Base-by-base conservation (phyloP, 2,329 filamentous ascomycete genomes). In the Pseudopyrenochaeta lycopersici region DNA sequence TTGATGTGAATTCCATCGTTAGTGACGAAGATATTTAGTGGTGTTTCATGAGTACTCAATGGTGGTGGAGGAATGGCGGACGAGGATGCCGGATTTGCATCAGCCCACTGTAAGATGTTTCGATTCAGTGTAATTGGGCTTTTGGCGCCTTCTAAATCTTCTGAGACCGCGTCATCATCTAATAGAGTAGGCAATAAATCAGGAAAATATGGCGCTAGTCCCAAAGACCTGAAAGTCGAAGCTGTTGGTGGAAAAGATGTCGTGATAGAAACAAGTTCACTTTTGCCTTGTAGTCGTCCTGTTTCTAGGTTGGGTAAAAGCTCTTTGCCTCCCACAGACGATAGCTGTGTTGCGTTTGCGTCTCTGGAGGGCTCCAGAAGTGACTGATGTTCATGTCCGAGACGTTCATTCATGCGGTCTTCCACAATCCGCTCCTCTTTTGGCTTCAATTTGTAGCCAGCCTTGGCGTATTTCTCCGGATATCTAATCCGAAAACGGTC, bases 401-500 rank as follows among this genome's bases (percentile, higher is more conserved):
- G 62, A 15, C 57, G 56, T 38, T 57, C 63, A 30, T 56, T 63
- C 32, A 59, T 70, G 36, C 15, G 40, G 20, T 65, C 65, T 40
- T 59, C 57, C 1, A 63, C 32, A 18, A 49, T 50, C 15, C 46
- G 41, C 49, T 71, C 63, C 17, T 70, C 55, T 39, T 75, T 72
- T 5, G 65, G 52, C 45, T 76, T 74, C 27, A 76, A 62, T 44
- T 77, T 78, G 42, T 77, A 75, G 5, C 81, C 81, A n/a, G 78
- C 77, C 46, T 77, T 73, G 11, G 78, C 78, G 64, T 87, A 88
- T 15, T 81, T 77, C 27, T 85, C 79, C 0, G 85, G 84, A 60
- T 82, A 88, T 29, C 81, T 80, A 7, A 84, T 86, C 14, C 86
- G 79, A 58, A 88, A 86, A 3, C 85, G 82, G 67, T 88, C 86